Conservation (phyloP, 106 monocot genomes). For the Agapanthus africanus region DNA sequence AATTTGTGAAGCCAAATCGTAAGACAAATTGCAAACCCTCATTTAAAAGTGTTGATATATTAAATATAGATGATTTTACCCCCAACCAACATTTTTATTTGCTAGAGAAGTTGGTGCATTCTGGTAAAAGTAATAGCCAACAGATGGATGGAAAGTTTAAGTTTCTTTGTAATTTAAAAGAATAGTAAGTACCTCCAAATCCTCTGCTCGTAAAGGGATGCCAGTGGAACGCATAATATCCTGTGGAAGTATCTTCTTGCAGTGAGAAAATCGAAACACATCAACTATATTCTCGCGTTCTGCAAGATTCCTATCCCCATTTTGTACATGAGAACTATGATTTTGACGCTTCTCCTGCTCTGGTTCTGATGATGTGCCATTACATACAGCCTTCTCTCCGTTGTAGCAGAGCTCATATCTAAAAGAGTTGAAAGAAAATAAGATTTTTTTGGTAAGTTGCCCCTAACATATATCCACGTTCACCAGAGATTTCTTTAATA, state of each 20-base stretch:
- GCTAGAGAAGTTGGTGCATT: too few relatives aligned
- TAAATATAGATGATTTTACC: too few relatives aligned
- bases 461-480: too few relatives aligned
- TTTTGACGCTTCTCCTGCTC: constrained; percentile 46
- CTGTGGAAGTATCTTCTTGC: constrained; percentile 67
- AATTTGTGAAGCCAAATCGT: too few relatives aligned
- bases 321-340: constrained; percentile 33
- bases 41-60: too few relatives aligned
- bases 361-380: constrained; percentile 32
- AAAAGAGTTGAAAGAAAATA: constrained; percentile 1
- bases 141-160: not conserved
- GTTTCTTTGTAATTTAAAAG: not conserved
- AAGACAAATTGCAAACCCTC: too few relatives aligned
- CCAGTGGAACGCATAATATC: constrained; percentile 60
- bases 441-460: too few relatives aligned
- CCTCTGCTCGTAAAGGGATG: constrained; percentile 57
- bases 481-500: too few relatives aligned
- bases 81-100: too few relatives aligned
- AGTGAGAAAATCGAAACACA: constrained; percentile 78
- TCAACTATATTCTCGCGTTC: constrained; percentile 50
- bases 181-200: constrained; percentile 54
- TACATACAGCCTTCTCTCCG: constrained; percentile 43
- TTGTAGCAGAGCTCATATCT: constrained; percentile 85
- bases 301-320: constrained; percentile 24
- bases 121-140: too few relatives aligned